Conservation (phyloP, 106 monocot species). For the Dioscorea alata region DNA sequence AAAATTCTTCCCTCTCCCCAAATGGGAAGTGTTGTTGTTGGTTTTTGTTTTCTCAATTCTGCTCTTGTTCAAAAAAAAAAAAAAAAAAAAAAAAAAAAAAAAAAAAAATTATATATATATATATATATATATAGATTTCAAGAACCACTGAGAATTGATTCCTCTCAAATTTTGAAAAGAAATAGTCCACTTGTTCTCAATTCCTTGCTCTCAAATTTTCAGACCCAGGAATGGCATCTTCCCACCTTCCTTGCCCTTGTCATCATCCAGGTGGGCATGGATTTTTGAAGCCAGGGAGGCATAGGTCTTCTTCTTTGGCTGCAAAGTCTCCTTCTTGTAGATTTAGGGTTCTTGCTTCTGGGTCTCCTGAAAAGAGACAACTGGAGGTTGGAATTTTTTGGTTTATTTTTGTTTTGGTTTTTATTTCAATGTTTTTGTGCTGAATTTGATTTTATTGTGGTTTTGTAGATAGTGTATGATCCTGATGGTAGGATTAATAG, state of each 20-base stretch:
- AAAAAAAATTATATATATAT: not conserved
- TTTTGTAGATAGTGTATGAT: constrained; percentile 62
- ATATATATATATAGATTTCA: not conserved
- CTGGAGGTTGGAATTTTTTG: constrained; percentile 44
- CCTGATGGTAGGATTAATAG: constrained; percentile 67
- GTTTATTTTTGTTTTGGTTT: not conserved
- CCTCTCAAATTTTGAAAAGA: not conserved
- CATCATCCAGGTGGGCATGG: not conserved
- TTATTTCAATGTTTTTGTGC: not conserved
- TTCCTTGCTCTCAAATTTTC: not conserved
- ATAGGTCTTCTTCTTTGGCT: constrained; percentile 16
- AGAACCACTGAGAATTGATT: not conserved
- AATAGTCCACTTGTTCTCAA: not conserved
- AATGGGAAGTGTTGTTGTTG: too few species aligned
- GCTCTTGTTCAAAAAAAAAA: too few species aligned
- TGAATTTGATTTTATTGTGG: not conserved
- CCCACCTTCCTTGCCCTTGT: constrained; percentile 11
- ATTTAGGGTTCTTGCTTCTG: constrained; percentile 34
- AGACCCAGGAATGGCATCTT: constrained; percentile 15
- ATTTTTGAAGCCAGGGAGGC: constrained; percentile 3
- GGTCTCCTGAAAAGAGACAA: constrained; percentile 42
- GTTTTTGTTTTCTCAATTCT: too few species aligned
- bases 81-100: not conserved
- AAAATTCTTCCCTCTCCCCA: too few species aligned
- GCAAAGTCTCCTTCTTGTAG: constrained; percentile 11